A percentile compares a stretch with the other conserved stretches of the same genome.
phyloP scores from a whole-genome alignment of 1,284 basidiomycete genomes.

The Austroboletus niveus region DNA sequence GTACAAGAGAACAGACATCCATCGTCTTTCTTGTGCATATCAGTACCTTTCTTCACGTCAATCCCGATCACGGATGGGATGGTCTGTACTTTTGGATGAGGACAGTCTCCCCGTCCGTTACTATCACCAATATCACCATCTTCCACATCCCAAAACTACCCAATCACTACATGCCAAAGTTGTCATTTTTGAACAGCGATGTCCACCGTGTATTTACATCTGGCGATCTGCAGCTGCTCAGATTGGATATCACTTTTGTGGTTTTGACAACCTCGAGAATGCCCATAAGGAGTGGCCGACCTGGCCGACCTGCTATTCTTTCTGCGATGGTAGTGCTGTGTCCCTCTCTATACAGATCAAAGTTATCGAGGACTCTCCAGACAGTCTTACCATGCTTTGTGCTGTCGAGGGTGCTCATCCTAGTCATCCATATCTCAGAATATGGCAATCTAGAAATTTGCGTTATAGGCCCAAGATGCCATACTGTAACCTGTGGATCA shows the following conservation, averaged over 20 bases:
- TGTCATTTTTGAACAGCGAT: not conserved
- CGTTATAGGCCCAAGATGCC: too few relatives aligned
- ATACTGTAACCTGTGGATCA: too few relatives aligned
- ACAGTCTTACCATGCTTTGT: too few relatives aligned
- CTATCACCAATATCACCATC: not conserved
- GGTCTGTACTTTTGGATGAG: not conserved
- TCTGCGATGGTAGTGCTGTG: too few relatives aligned
- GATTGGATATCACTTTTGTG: not conserved
- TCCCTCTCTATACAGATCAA: too few relatives aligned
- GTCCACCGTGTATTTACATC: not conserved
- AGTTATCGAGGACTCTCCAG: too few relatives aligned
- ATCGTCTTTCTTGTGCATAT: conserved; percentile 28
- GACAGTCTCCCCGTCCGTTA: not conserved
- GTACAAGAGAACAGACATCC: conserved; percentile 12
- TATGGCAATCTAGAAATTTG: too few relatives aligned
- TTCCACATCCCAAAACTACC: not conserved
- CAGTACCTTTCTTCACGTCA: conserved; percentile 29
- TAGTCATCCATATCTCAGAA: too few relatives aligned
- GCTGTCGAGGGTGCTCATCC: too few relatives aligned
- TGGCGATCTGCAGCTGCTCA: not conserved
- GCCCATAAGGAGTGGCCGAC: not conserved
- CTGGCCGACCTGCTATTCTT: too few relatives aligned
- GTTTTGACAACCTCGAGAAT: not conserved
- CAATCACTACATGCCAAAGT: not conserved
- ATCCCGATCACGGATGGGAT: not conserved